Evolutionary conservation across 257 asterid genomes (phyloP).

Genomic region (Scutellaria minor): DNA sequence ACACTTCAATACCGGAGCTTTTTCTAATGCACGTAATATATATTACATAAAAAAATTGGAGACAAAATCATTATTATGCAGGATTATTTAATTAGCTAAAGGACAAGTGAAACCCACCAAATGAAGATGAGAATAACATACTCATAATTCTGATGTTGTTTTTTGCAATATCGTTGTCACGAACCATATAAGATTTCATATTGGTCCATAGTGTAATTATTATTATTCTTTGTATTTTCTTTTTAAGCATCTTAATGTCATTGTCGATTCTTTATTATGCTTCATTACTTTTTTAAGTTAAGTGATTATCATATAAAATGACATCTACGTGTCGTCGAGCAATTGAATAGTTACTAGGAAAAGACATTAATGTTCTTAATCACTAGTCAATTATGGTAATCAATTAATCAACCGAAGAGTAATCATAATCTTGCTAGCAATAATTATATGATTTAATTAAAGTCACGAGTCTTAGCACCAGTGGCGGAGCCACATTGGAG

Average conservation of each 20-base stretch:
- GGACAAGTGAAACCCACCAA: constrained; percentile 38
- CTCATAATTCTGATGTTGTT: constrained; percentile 6
- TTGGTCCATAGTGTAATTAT: constrained; percentile 24
- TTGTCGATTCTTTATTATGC: constrained; percentile 8
- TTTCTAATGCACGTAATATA: too few species aligned
- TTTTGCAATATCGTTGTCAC: constrained; percentile 24
- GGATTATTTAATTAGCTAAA: constrained; percentile 8
- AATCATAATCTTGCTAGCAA: too few species aligned
- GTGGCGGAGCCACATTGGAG: too few species aligned
- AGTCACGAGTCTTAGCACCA: too few species aligned
- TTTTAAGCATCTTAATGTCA: constrained; percentile 27
- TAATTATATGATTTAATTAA: too few species aligned
- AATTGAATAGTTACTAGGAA: too few species aligned
- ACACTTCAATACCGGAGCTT: too few species aligned
- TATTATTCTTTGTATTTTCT: constrained; percentile 15
- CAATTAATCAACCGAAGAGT: too few species aligned
- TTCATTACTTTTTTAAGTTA: background rate
- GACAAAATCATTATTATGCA: constrained; percentile 11
- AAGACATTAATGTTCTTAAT: too few species aligned
- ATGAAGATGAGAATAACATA: constrained; percentile 13
- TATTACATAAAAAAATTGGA: background rate
- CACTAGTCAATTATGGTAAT: too few species aligned
- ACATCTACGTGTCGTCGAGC: too few species aligned
- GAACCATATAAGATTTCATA: constrained; percentile 21
- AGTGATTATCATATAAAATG: too few species aligned